These are phyloP conservation scores for Scheffersomyces quercinus DNA, from an alignment of 1,139 yeast species.

Conservation along the genomic window DNA sequence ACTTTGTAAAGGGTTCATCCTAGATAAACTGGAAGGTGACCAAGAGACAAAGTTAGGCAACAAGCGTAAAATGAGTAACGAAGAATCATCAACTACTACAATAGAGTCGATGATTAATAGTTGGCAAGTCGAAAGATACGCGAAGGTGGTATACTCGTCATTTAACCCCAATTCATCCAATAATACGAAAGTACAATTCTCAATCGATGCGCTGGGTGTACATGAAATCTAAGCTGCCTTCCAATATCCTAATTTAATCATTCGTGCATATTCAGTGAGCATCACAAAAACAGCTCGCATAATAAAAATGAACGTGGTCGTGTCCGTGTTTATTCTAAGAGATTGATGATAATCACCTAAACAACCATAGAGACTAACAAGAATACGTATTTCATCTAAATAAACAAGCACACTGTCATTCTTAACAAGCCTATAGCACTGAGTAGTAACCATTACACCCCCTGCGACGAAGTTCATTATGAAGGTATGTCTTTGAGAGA, in stretches of 20 bases:
- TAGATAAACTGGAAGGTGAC: background rate
- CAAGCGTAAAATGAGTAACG: background rate
- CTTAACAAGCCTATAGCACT: too few relatives aligned
- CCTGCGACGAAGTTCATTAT: constrained; percentile 5
- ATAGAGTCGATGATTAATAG: constrained; percentile 14
- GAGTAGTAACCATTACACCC: background rate
- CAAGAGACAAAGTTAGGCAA: too few relatives aligned
- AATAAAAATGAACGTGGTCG: constrained; percentile 1
- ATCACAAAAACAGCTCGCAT: background rate
- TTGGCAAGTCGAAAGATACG: constrained; percentile 32
- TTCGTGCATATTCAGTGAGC: background rate
- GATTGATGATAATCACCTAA: constrained; percentile 15
- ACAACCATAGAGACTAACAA: constrained; percentile 6
- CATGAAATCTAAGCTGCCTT: background rate
- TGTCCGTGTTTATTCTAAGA: background rate
- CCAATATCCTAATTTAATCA: background rate
- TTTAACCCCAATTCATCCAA: constrained; percentile 8
- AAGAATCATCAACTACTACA: background rate
- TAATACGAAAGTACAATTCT: constrained; percentile 14
- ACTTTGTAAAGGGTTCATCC: constrained; percentile 15
- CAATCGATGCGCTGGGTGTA: constrained; percentile 15
- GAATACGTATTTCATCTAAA: too few relatives aligned
- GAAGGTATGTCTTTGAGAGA: constrained; percentile 16
- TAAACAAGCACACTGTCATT: too few relatives aligned
- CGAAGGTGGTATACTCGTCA: constrained; percentile 24